Evolutionary conservation across 2,329 filamentous ascomycete species (phyloP), one percentile per base, ranked within the genome.

Genomic region (Mollisia scopiformis): DNA sequence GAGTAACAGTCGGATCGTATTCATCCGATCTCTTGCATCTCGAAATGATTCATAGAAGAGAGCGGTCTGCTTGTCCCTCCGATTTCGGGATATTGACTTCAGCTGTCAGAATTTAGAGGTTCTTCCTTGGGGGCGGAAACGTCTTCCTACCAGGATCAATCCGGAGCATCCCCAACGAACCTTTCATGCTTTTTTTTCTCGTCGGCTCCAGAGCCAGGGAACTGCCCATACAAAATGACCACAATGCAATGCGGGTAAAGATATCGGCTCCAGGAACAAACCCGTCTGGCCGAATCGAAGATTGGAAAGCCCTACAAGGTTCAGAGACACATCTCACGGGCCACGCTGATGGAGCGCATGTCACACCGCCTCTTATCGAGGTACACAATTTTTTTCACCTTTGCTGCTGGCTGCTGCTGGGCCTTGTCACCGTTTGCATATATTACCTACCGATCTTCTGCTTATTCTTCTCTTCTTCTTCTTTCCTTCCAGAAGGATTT

Each of bases 361-460:
- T 56, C 58, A 56, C 58, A 61, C 58, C 58, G 58, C 58, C 37
- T 61, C 58, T 61, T 61, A 46, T 47, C 23, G 46, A 57, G 23
- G 10, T n/a, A n/a, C n/a, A n/a, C n/a, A n/a, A n/a, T n/a, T n/a
- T n/a, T n/a, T n/a, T n/a, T n/a, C n/a, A n/a, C n/a, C n/a, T n/a
- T n/a, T n/a, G n/a, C n/a, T n/a, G n/a, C n/a, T n/a, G 23, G 16
- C 37, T 2, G 37, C 14, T 3, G 37, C 8, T n/a, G 19, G 6
- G 10, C 13, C 11, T 27, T 21, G 23, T 47, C 5, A 11, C 25
- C 13, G 13, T 28, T 47, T 28, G 25, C 43, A 13, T 47, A 47
- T 47, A 47, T 47, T 28, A 47, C 23, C 11, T 35, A 35, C 31
- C 43, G 21, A 27, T 47, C 23, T 47, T 47, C 39, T 43, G 8